phyloP scores from a whole-genome alignment of 2,329 filamentous ascomycete species.

The Ophiostoma angusticollis region DNA sequence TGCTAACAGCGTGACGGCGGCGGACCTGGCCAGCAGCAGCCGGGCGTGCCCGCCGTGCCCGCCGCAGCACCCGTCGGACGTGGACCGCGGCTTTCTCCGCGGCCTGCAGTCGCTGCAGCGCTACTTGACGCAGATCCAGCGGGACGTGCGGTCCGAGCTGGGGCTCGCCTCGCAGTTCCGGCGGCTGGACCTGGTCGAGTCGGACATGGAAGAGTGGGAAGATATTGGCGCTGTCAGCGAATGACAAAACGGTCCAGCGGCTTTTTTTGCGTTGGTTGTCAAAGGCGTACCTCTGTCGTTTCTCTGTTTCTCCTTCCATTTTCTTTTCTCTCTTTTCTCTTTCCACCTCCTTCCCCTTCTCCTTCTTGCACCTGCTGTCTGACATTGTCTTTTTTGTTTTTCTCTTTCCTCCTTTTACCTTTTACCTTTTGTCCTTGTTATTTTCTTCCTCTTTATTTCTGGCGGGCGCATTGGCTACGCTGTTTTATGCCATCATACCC shows the following conservation, averaged over 20 bases:
- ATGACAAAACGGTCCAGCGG: constrained; percentile 11
- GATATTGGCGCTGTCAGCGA: constrained; percentile 23
- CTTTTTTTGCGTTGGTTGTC: not conserved
- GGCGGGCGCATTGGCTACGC: constrained; percentile 6
- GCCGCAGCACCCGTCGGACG: constrained; percentile 63
- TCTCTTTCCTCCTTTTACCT: not conserved
- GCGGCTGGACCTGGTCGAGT: constrained; percentile 9
- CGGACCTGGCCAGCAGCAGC: constrained; percentile 56
- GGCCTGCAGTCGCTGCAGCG: constrained; percentile 65
- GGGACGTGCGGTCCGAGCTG: constrained; percentile 51
- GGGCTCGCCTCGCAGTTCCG: constrained; percentile 24
- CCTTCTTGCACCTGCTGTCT: not conserved
- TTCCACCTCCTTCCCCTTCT: not conserved
- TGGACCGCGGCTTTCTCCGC: constrained; percentile 81
- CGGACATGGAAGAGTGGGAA: constrained; percentile 13
- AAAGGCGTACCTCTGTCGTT: not conserved
- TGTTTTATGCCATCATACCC: constrained; percentile 6
- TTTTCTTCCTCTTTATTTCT: constrained; percentile 3
- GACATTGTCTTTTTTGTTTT: not conserved
- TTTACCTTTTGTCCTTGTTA: not conserved
- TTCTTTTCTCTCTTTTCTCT: not conserved
- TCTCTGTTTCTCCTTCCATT: not conserved
- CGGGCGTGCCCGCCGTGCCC: constrained; percentile 61
- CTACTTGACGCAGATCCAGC: constrained; percentile 81
- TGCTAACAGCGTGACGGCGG: constrained; percentile 88